Base-by-base conservation (phyloP, 164 flowering plant genomes). In the Stephania yunnanensis region DNA sequence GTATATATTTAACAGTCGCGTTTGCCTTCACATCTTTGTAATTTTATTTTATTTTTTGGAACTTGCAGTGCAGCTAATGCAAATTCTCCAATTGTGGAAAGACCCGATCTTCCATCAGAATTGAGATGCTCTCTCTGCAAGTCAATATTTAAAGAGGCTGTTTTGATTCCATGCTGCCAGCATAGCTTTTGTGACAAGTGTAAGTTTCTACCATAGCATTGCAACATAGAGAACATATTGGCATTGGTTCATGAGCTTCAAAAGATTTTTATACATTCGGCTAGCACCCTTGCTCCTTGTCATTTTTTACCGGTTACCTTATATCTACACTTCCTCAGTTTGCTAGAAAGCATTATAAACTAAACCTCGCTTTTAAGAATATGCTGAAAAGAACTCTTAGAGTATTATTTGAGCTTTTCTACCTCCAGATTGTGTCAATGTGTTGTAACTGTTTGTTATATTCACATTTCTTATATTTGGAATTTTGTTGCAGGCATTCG, bases 131-230 rank as follows among this genome's bases (percentile, higher is more conserved):
- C 89, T 63, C 86, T 92, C 55, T 92, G 94, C 84, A 72, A 83
- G 69, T 50, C 79, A 8, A 81, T 79, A 73, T 89, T 87, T 75
- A 87, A 85, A 83, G 89, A 89, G 42, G 97, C 97, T 69, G 89
- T 92, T 78, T 87, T 92, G 92, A 92, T 90, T 78, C 91, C 92
- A 30, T 92, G 97, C 80, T 92, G 94, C 83, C 94, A 92, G 75
- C 90, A 90, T 80, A 92, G 94, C 74, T 92, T 90, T 82, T 90
- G 97, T 77, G 80, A 83, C 46, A 86, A 83, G 78, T 92, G 94
- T 90, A 85, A 88, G 91, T 75, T 77, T 69, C 44, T 31, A 10
- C 63, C 3, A 22, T 55, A 15, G 19, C 15, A 55, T 17, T 55
- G 20, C 63, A 55, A 55, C 19, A 55, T 55, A 55, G 63, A 55